Evolutionary conservation across 371 early-diverging fungal genomes (phyloP), one percentile per base, ranked within the genome.

Genomic region (Saksenaea oblongispora): DNA sequence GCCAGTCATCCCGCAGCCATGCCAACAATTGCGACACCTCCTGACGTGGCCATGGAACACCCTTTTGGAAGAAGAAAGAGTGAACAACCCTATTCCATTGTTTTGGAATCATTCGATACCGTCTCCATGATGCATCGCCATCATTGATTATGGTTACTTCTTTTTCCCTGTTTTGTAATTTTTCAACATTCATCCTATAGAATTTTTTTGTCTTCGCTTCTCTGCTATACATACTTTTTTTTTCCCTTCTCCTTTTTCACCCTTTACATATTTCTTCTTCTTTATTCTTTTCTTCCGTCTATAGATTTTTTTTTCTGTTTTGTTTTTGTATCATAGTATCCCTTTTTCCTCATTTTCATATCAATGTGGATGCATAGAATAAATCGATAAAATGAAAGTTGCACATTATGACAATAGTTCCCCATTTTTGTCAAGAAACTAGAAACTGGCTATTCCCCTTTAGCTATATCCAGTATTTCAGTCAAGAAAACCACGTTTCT

Each of bases 1-100:
- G 58, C 58, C 9, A 58, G 58, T 58, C 58, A 58, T 58, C 58
- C 58, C 35, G 37, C 26, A 36, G 58, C 37, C 36, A 58, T 58
- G 26, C 58, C 58, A 15, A 31, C 26, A 5, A 11, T 55, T 5
- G 56, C 51, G 22, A 47, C 51, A 7, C 51, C 51, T 17, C 51
- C 51, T 47, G 51, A 47, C 22, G 22, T 47, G 22, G 22, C 51
- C 51, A 22, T 47, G 10, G 51, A 47, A 18, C 17, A 17, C 51
- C 10, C 51, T 22, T 47, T 47, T 47, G 51, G 51, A 47, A n/a
- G 51, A 47, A n/a, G 51, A 47, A 47, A 47, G 22, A 47, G 51
- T 47, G 51, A 47, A 22, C 51, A 47, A 47, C 51, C 51, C 0
- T 47, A 47, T 22, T 4, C 51, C 27, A 47, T 47, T 47, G 51